Evolutionary conservation across 164 flowering plant genomes (phyloP).

Genomic region (Magnolia sinica): DNA sequence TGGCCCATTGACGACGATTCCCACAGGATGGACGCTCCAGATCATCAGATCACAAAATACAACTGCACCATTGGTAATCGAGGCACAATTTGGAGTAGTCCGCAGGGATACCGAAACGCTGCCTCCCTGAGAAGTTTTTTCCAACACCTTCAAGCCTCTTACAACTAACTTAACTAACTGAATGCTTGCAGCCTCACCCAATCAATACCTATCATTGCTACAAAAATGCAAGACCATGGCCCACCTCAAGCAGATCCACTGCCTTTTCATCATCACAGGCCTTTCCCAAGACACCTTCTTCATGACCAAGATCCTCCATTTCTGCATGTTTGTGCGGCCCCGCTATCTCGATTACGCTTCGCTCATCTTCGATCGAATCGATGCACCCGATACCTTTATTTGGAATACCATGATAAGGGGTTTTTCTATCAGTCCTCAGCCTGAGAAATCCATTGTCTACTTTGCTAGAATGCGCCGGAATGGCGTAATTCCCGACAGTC

Average conservation of each 20-base stretch:
- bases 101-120: too few species aligned
- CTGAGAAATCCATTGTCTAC: conserved; percentile 17
- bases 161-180: background rate
- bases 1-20: too few species aligned
- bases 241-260: conserved; percentile 25
- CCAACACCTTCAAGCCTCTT: background rate
- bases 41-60: too few species aligned
- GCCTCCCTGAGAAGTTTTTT: background rate
- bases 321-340: background rate
- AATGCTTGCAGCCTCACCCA: background rate
- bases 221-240: conserved; percentile 10
- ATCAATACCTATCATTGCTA: background rate
- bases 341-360: conserved; percentile 13
- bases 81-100: too few species aligned
- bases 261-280: conserved; percentile 24
- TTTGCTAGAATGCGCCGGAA: conserved; percentile 24
- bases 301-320: conserved; percentile 21
- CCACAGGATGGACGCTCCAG: too few species aligned
- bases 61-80: too few species aligned
- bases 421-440: conserved; percentile 17
- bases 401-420: conserved; percentile 30
- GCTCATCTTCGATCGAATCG: conserved; percentile 19
- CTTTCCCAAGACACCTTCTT: conserved; percentile 19
- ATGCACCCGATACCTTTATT: conserved; percentile 9
- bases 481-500: conserved; percentile 23